Evolutionary conservation across 1,139 yeast species (phyloP).

Genomic region (Suhomyces bribrorum): DNA sequence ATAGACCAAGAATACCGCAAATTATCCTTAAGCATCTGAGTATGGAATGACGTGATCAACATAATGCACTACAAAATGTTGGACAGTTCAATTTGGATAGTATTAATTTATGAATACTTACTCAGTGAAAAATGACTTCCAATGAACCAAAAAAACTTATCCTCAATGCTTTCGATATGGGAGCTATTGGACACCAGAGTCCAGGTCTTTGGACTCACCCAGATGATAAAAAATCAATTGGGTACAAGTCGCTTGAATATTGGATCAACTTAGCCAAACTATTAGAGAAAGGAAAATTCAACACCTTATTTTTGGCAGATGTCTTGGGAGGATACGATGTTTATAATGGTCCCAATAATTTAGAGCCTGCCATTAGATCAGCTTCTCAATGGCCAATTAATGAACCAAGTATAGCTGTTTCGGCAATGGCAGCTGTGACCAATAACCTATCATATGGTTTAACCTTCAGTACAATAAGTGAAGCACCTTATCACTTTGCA

Average conservation of each 20-base stretch:
- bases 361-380: slow-evolving; percentile 36
- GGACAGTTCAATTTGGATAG: too few relatives aligned
- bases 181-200: slow-evolving; percentile 39
- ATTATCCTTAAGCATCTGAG: too few relatives aligned
- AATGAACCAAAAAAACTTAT: slow-evolving; percentile 24
- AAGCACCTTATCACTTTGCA: slow-evolving; percentile 46
- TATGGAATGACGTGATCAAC: too few relatives aligned
- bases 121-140: not conserved
- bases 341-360: slow-evolving; percentile 39
- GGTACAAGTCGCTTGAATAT: slow-evolving; percentile 40
- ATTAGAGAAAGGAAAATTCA: slow-evolving; percentile 48
- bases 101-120: too few relatives aligned
- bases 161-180: slow-evolving; percentile 44
- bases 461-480: slow-evolving; percentile 46
- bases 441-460: slow-evolving; percentile 41
- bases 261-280: slow-evolving; percentile 48
- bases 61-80: too few relatives aligned
- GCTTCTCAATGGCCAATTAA: slow-evolving; percentile 47
- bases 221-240: slow-evolving; percentile 32
- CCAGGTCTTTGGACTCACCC: slow-evolving; percentile 46
- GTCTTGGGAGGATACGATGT: slow-evolving; percentile 48
- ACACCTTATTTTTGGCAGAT: slow-evolving; percentile 49
- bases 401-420: slow-evolving; percentile 43
- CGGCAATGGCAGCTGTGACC: slow-evolving; percentile 46
- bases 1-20: not conserved